Percentiles rank a stretch among this genome's conserved stretches.
phyloP scores from a whole-genome alignment of 495 filamentous ascomycete genomes.

The Aspergillus egyptiacus region DNA sequence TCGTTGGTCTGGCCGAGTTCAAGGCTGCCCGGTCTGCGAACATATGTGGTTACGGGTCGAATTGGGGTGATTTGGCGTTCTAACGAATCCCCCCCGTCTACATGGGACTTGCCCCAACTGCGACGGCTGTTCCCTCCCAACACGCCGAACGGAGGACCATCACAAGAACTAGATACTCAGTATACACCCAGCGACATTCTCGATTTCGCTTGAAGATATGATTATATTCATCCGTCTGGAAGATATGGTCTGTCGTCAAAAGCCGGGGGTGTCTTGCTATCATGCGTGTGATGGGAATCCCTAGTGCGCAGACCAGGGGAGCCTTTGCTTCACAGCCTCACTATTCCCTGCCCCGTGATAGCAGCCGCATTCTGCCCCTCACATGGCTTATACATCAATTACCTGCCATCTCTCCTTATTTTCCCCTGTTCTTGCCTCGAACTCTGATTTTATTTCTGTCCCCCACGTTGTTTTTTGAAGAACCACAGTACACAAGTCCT shows the following conservation, averaged over 20 bases:
- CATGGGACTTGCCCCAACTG: slow-evolving; percentile 16
- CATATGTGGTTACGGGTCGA: slow-evolving; percentile 3
- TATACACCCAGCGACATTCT: slow-evolving; percentile 5
- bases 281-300: slow-evolving; percentile 9
- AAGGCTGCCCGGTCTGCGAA: not conserved
- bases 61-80: slow-evolving; percentile 12
- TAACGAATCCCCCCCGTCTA: slow-evolving; percentile 14
- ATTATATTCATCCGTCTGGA: not conserved
- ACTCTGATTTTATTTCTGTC: slow-evolving; percentile 6
- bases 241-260: not conserved
- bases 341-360: slow-evolving; percentile 18
- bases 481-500: not conserved
- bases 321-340: slow-evolving; percentile 23
- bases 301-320: slow-evolving; percentile 11
- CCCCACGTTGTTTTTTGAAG: slow-evolving; percentile 8
- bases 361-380: slow-evolving; percentile 18
- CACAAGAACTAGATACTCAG: slow-evolving; percentile 3
- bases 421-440: not conserved
- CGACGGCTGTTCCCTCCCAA: slow-evolving; percentile 18
- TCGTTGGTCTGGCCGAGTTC: not conserved
- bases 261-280: slow-evolving; percentile 3
- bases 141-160: slow-evolving; percentile 15
- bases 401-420: not conserved
- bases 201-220: not conserved
- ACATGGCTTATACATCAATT: slow-evolving; percentile 6